Percentiles rank a stretch among this genome's conserved stretches.
Evolutionary conservation across 208 protist species (phyloP).

Genomic region (Leishmania gerbilli): DNA sequence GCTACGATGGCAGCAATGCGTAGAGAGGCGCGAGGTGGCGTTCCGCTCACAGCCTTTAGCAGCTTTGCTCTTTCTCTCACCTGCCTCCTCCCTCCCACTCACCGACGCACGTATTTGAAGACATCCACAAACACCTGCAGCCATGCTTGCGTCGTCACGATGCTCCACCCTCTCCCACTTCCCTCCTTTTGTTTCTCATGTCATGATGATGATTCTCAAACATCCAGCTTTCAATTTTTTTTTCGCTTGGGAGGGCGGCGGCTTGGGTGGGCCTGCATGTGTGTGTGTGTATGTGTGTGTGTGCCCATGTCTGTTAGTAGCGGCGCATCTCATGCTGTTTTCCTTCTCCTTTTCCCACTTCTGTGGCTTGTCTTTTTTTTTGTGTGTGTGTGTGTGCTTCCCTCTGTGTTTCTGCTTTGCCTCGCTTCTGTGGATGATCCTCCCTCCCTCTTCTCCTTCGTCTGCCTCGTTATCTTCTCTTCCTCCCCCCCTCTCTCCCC

Average conservation of each 20-base stretch:
- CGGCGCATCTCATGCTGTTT: background rate
- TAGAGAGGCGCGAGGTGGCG: too few species aligned
- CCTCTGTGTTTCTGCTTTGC: background rate
- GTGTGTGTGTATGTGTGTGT: background rate
- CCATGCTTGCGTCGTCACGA: too few species aligned
- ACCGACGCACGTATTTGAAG: background rate
- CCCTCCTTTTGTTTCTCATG: background rate
- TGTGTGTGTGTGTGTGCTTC: background rate
- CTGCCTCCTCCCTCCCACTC: background rate
- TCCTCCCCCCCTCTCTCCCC: too few species aligned
- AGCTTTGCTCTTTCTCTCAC: background rate
- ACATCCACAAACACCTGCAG: slow-evolving; percentile 5
- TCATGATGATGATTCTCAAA: slow-evolving; percentile 2
- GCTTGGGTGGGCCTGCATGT: background rate
- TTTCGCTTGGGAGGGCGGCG: slow-evolving; percentile 5
- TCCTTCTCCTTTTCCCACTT: background rate
- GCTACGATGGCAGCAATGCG: background rate
- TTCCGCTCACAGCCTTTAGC: background rate
- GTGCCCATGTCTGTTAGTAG: background rate
- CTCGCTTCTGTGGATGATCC: background rate
- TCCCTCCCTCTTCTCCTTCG: background rate
- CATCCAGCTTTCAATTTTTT: slow-evolving; percentile 2
- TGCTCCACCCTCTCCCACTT: background rate
- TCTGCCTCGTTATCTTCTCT: background rate
- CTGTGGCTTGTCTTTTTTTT: background rate